phyloP scores from a whole-genome alignment of 2,329 filamentous ascomycete species.

The Trichoderma sp. region DNA sequence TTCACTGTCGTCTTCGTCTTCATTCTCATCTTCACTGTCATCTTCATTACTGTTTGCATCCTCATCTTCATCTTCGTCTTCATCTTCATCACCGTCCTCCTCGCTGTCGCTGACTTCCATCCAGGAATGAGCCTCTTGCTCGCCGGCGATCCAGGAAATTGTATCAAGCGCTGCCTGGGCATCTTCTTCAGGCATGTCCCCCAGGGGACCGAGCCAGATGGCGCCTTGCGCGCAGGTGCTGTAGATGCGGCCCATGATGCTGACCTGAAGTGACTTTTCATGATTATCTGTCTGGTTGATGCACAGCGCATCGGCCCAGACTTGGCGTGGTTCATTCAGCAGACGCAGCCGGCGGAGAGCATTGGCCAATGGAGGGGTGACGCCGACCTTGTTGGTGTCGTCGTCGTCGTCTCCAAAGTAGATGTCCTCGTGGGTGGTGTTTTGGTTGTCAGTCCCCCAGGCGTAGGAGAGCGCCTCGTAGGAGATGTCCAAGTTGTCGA shows the following conservation, averaged over 20 bases:
- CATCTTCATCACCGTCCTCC: neutral
- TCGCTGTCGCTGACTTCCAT: neutral
- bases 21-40: neutral
- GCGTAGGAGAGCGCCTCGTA: slow-evolving; percentile 19
- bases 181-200: neutral
- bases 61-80: neutral
- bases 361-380: neutral
- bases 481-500: neutral
- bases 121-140: neutral
- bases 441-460: neutral
- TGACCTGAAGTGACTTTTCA: slow-evolving; percentile 14
- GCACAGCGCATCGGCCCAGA: slow-evolving; percentile 17
- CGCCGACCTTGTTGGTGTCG: neutral
- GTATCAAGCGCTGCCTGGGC: slow-evolving; percentile 10
- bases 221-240: neutral
- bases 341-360: slow-evolving; percentile 1
- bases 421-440: neutral
- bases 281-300: slow-evolving; percentile 8
- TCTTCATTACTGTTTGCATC: too few relatives aligned
- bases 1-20: neutral
- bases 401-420: neutral
- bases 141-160: slow-evolving; percentile 9
- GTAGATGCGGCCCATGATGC: slow-evolving; percentile 19
- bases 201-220: slow-evolving; percentile 8
- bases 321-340: neutral